Evolutionary conservation across 2,329 filamentous ascomycete species (phyloP), one percentile per base, ranked within the genome.

Genomic region (Fusarium floridanum): DNA sequence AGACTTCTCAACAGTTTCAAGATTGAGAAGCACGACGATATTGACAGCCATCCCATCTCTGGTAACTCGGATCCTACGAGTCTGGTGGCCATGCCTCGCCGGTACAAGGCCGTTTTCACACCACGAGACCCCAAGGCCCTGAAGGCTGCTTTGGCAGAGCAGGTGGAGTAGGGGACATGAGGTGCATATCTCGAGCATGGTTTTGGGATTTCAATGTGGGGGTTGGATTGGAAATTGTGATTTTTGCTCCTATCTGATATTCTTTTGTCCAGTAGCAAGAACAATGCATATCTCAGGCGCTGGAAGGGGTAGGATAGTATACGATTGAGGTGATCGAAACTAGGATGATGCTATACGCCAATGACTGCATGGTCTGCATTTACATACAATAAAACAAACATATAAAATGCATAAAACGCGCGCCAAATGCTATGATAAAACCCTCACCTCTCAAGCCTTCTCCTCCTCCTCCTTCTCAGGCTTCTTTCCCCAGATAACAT

Each of bases 31-130:
- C 82, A 85, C 61, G 87, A 88, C 45, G 83, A 87, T 8, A 85
- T 90, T 0, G 89, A 92, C 62, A 87, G 86, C 32, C 87, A 92
- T 78, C 91, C 91, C 2, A 82, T 92, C 9, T 82, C 81, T 12
- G 91, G 91, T 1, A 91, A 88, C 72, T 84, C 87, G 5, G 91
- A 92, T 76, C 90, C 89, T 1, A 89, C 89, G 5, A 91, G 90
- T 71, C 79, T 92, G 68, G 91, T 92, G 3, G 87, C 89, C 2
- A 88, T 92, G 81, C 90, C 90, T 9, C 85, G 84, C 63, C 84
- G 86, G 45, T 92, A 90, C 77, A 87, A 86, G 77, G 88, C 90
- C 16, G 84, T 83, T 6, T 91, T 92, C 77, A 86, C 90, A 45
- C 91, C 91, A 17, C 84, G 88, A 2, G 69, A 81, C 14, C 36